These are phyloP conservation scores for Rhizopogon vulgaris DNA, from an alignment of 768 basidiomycete species.

Conservation along the genomic window DNA sequence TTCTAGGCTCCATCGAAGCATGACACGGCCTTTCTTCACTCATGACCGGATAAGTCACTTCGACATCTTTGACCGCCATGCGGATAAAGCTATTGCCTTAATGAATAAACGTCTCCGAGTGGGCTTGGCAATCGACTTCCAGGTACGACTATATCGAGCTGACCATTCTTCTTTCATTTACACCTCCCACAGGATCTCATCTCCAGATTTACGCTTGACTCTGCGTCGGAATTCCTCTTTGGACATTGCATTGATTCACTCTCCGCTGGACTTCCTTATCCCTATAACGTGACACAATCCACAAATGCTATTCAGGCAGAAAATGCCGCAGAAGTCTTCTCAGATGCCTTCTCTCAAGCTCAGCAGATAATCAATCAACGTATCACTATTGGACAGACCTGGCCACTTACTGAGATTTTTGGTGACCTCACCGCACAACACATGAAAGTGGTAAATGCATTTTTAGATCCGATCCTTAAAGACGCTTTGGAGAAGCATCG, in stretches of 20 bases:
- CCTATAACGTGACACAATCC: conserved; percentile 19
- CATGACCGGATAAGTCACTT: conserved; percentile 57
- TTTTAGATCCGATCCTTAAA: conserved; percentile 34
- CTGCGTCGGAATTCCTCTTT: conserved; percentile 50
- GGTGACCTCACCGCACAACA: conserved; percentile 22
- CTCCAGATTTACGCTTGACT: conserved; percentile 20
- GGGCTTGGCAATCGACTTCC: conserved; percentile 36
- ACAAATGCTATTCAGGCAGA: conserved; percentile 5
- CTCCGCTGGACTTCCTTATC: conserved; percentile 30
- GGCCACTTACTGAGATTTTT: conserved; percentile 36
- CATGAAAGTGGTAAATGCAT: conserved; percentile 34
- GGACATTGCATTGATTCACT: conserved; percentile 38
- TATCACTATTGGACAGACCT: conserved; percentile 23
- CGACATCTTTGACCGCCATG: conserved; percentile 53
- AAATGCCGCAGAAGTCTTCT: conserved; percentile 21
- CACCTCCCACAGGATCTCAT: too few species aligned
- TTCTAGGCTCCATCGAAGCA: conserved; percentile 52
- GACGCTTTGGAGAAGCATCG: conserved; percentile 26
- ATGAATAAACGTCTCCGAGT: conserved; percentile 37
- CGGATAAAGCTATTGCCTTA: conserved; percentile 38
- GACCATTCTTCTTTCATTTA: not conserved
- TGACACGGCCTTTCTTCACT: conserved; percentile 69
- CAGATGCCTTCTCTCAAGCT: conserved; percentile 28
- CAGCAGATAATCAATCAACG: conserved; percentile 26
- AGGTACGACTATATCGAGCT: too few species aligned